A percentile compares a stretch with the other conserved stretches of the same genome.
Conservation (phyloP, 257 asterid species). For the Petunia secreta region DNA sequence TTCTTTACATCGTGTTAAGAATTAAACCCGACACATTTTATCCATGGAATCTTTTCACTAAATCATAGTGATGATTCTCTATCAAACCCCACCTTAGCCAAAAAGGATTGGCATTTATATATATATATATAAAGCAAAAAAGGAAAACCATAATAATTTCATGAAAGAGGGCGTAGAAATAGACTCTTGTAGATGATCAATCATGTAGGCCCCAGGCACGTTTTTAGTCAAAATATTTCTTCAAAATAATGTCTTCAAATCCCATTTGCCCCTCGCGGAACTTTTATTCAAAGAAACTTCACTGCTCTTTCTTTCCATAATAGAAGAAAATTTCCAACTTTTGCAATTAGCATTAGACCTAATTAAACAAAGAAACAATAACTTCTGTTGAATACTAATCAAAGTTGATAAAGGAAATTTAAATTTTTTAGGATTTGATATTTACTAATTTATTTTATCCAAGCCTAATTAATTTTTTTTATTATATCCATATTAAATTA, state of each 20-base stretch:
- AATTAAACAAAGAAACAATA: neutral
- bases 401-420: too few species aligned
- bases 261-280: neutral
- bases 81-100: neutral
- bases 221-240: neutral
- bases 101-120: neutral
- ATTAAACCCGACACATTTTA: neutral
- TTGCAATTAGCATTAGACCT: neutral
- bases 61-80: neutral
- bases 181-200: neutral
- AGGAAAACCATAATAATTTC: neutral
- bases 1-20: neutral
- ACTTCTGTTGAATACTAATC: too few species aligned
- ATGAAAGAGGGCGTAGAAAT: neutral
- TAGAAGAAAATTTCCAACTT: neutral
- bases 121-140: too few species aligned
- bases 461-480: too few species aligned
- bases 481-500: too few species aligned
- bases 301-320: neutral
- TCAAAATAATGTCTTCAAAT: neutral
- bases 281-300: neutral
- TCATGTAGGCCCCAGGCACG: constrained; percentile 6
- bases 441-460: too few species aligned
- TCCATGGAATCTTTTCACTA: neutral
- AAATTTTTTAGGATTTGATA: too few species aligned